Conservation (phyloP, 2,329 filamentous ascomycete genomes). For the Colletotrichum scovillei region DNA sequence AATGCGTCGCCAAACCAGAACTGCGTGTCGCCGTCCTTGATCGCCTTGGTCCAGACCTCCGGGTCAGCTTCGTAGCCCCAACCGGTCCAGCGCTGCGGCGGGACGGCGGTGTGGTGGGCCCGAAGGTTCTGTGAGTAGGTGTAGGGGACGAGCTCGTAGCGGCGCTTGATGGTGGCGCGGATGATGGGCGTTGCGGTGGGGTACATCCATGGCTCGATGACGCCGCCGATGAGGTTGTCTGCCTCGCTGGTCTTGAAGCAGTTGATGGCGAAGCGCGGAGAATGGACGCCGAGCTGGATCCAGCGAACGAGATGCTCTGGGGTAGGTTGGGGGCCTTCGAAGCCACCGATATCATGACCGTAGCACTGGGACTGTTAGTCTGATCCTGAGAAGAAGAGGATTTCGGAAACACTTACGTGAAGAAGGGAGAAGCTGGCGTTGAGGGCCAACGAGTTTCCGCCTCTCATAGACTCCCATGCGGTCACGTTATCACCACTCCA, state of each 20-base stretch:
- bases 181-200: constrained; percentile 72
- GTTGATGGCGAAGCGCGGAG: constrained; percentile 79
- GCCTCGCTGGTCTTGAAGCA: constrained; percentile 78
- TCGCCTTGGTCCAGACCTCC: constrained; percentile 70
- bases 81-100: constrained; percentile 78
- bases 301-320: constrained; percentile 79
- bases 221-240: constrained; percentile 75
- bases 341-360: constrained; percentile 81
- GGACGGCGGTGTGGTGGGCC: constrained; percentile 69
- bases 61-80: constrained; percentile 78
- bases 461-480: constrained; percentile 79
- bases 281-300: constrained; percentile 78
- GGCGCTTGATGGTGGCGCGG: constrained; percentile 73
- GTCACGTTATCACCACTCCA: constrained; percentile 83
- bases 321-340: constrained; percentile 78
- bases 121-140: constrained; percentile 74
- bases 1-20: constrained; percentile 79
- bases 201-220: constrained; percentile 85
- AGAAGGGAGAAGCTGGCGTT: constrained; percentile 76
- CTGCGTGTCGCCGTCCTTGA: constrained; percentile 75
- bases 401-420: constrained; percentile 53
- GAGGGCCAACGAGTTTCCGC: constrained; percentile 75
- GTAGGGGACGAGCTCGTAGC: constrained; percentile 79
- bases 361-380: constrained; percentile 59
- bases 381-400: neutral